phyloP scores from a whole-genome alignment of 2,329 filamentous ascomycete species.

The Huntiella savannae region DNA sequence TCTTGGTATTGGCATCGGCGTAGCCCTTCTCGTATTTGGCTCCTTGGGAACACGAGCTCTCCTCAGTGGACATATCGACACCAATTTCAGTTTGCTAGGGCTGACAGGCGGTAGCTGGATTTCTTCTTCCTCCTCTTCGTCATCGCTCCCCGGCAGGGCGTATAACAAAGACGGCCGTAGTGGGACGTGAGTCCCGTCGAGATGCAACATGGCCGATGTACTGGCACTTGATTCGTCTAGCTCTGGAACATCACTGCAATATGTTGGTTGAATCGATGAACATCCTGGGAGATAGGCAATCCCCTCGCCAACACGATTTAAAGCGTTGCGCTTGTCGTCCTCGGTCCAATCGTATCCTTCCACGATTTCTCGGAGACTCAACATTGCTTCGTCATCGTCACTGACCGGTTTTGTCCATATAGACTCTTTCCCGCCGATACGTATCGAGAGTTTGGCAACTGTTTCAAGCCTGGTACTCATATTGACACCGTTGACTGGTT shows the following conservation, averaged over 20 bases:
- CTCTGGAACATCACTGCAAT: neutral
- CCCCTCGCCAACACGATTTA: slow-evolving; percentile 7
- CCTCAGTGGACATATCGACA: slow-evolving; percentile 9
- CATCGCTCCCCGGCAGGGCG: neutral
- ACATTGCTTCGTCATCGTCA: slow-evolving; percentile 21
- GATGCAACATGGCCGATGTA: neutral
- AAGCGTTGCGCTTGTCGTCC: slow-evolving; percentile 1
- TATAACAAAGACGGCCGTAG: too few relatives aligned
- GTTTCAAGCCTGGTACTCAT: slow-evolving; percentile 31
- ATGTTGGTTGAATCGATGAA: neutral
- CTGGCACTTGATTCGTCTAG: neutral
- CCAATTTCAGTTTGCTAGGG: slow-evolving; percentile 6
- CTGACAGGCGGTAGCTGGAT: slow-evolving; percentile 9
- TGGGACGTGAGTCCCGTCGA: too few relatives aligned
- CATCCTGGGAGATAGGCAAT: neutral
- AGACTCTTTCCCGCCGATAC: slow-evolving; percentile 28
- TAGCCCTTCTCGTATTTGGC: neutral
- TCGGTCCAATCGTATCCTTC: slow-evolving; percentile 9
- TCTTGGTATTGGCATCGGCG: neutral
- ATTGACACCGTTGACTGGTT: slow-evolving; percentile 6
- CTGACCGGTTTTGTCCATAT: slow-evolving; percentile 25
- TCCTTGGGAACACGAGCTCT: neutral
- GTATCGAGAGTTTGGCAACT: slow-evolving; percentile 30
- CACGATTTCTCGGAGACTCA: slow-evolving; percentile 15
- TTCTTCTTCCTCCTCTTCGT: neutral